Conservation (phyloP, 305 asterid species). For the Ilex paraguariensis region DNA sequence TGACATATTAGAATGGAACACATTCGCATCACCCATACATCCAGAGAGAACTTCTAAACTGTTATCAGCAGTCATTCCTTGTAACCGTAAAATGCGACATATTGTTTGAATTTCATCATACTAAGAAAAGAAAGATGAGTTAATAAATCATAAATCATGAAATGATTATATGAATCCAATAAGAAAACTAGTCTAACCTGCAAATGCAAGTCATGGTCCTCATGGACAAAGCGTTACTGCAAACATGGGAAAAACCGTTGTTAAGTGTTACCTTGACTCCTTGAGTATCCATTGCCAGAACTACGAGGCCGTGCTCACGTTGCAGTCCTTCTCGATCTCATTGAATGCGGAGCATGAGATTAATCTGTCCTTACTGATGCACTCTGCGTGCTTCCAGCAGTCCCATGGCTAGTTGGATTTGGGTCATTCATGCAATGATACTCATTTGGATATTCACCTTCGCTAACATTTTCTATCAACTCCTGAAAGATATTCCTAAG, state of each 20-base stretch:
- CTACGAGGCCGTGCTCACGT: conserved; percentile 75
- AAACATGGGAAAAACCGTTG: too few species aligned
- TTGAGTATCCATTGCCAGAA: conserved; percentile 89
- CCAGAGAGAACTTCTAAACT: neutral
- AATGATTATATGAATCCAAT: neutral
- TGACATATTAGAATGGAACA: neutral
- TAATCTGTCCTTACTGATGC: conserved; percentile 41
- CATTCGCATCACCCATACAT: too few species aligned
- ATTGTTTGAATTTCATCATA: too few species aligned
- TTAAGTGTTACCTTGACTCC: conserved; percentile 29
- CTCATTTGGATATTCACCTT: conserved; percentile 73
- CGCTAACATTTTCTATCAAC: conserved; percentile 69
- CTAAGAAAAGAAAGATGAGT: too few species aligned
- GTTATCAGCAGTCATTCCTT: neutral
- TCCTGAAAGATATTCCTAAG: conserved; percentile 35
- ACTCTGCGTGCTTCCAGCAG: conserved; percentile 31
- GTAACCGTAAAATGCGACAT: too few species aligned
- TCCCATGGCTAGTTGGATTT: conserved; percentile 24
- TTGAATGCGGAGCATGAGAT: conserved; percentile 61
- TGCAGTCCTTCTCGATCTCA: conserved; percentile 93
- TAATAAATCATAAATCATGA: too few species aligned
- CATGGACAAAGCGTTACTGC: neutral
- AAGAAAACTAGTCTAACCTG: neutral
- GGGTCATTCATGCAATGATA: conserved; percentile 67
- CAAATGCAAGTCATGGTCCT: neutral